Conservation (phyloP, 768 basidiomycete genomes). For the Mrakia hoshinonis region DNA sequence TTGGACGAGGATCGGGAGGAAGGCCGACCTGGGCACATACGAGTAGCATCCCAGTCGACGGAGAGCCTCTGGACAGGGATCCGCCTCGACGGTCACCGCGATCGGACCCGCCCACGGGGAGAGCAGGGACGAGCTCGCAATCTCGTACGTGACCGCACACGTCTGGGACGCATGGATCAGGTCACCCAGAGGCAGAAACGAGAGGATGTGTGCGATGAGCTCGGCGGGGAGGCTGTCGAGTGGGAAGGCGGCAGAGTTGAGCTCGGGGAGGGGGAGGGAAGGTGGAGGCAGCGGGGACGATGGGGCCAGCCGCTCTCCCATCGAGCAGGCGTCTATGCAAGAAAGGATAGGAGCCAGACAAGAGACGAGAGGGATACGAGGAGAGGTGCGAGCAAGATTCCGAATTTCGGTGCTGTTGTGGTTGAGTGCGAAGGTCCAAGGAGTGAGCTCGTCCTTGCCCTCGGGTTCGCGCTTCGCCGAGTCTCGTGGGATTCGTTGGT, state of each 20-base stretch:
- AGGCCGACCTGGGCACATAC: background rate
- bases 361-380: background rate
- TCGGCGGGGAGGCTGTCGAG: conserved; percentile 49
- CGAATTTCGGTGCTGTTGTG: background rate
- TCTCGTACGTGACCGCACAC: background rate
- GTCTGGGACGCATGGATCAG: background rate
- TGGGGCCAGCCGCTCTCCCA: background rate
- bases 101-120: background rate
- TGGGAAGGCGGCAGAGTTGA: background rate
- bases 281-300: background rate
- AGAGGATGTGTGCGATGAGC: conserved; percentile 53
- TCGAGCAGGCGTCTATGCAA: background rate
- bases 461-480: too few species aligned
- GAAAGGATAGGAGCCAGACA: too few species aligned
- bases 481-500: too few species aligned
- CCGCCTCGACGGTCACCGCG: background rate
- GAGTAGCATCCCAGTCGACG: background rate
- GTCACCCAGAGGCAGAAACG: conserved; percentile 41
- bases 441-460: too few species aligned
- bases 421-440: too few species aligned
- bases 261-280: background rate
- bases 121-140: conserved; percentile 1
- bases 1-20: background rate
- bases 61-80: background rate
- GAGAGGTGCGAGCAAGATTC: background rate